Conservation (phyloP, 1,139 yeast species). For the Candida anutae region DNA sequence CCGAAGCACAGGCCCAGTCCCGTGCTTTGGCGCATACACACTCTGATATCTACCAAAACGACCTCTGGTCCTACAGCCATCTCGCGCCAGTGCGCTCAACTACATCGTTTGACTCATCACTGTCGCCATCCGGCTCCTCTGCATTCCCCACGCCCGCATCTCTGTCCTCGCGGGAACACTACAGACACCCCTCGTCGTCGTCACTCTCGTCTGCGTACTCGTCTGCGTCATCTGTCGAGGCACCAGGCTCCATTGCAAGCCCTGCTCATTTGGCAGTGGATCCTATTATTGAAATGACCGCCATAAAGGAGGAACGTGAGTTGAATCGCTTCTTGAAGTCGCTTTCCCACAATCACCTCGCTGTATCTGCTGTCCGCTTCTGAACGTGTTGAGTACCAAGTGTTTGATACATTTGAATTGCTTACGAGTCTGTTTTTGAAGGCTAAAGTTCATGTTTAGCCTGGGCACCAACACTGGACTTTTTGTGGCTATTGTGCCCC, state of each 20-base stretch:
- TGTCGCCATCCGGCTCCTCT: no score
- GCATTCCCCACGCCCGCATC: no score
- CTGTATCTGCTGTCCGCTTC: no score
- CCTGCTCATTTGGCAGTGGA: constrained; percentile 15
- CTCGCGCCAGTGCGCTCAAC: not conserved
- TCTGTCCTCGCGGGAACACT: constrained; percentile 9
- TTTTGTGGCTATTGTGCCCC: no score
- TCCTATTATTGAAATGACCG: constrained; percentile 36
- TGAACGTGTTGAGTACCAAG: no score
- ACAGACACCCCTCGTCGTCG: constrained; percentile 22
- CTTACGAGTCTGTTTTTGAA: constrained; percentile 45
- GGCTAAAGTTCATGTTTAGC: constrained; percentile 49
- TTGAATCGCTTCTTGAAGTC: constrained; percentile 27
- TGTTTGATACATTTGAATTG: constrained; percentile 12
- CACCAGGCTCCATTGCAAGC: constrained; percentile 4
- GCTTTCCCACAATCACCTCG: constrained; percentile 8
- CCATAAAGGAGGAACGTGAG: constrained; percentile 33
- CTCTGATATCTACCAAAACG: no score
- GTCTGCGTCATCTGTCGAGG: constrained; percentile 5
- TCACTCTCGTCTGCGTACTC: constrained; percentile 17
- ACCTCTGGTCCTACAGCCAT: no score
- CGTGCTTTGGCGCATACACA: no score
- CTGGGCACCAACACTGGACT: constrained; percentile 1
- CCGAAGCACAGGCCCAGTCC: not conserved
- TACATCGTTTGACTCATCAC: no score